phyloP scores from a whole-genome alignment of 2,329 filamentous ascomycete genomes.

The Cadophora gregata region DNA sequence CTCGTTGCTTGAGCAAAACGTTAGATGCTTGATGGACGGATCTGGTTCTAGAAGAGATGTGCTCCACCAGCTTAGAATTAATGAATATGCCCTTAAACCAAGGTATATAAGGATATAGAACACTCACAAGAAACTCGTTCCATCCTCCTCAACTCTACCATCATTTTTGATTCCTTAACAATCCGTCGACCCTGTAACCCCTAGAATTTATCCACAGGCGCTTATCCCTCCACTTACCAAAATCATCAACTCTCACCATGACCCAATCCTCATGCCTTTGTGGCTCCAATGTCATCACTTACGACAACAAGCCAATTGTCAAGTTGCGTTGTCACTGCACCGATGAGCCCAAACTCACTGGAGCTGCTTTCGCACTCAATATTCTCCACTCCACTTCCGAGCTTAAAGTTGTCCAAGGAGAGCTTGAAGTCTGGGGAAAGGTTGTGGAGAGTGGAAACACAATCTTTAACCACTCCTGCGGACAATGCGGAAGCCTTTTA shows the following conservation, averaged over 20 bases:
- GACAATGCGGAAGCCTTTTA: conserved; percentile 23
- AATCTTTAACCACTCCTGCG: conserved; percentile 30
- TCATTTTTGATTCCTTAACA: too few relatives aligned
- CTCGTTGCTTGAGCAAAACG: background rate
- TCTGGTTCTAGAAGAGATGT: background rate
- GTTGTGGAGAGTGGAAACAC: conserved; percentile 31
- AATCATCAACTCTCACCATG: conserved; percentile 19
- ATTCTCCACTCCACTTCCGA: conserved; percentile 24
- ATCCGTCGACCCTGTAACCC: too few relatives aligned
- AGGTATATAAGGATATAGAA: background rate
- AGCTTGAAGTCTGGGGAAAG: conserved; percentile 30
- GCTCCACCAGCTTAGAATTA: background rate
- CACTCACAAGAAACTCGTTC: background rate
- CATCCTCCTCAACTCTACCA: too few relatives aligned
- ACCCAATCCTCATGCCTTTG: conserved; percentile 35
- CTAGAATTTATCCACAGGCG: too few relatives aligned
- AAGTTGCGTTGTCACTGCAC: conserved; percentile 36
- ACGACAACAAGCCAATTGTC: conserved; percentile 24
- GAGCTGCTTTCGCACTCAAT: conserved; percentile 36
- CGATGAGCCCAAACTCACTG: conserved; percentile 37
- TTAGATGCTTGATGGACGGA: background rate
- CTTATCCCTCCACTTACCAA: background rate
- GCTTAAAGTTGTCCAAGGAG: conserved; percentile 28
- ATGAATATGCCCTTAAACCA: background rate
- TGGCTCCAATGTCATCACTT: conserved; percentile 33